A percentile compares a stretch with the other conserved stretches of the same genome.
Conservation (phyloP, 305 asterid species). For the Rubia tinctorum region DNA sequence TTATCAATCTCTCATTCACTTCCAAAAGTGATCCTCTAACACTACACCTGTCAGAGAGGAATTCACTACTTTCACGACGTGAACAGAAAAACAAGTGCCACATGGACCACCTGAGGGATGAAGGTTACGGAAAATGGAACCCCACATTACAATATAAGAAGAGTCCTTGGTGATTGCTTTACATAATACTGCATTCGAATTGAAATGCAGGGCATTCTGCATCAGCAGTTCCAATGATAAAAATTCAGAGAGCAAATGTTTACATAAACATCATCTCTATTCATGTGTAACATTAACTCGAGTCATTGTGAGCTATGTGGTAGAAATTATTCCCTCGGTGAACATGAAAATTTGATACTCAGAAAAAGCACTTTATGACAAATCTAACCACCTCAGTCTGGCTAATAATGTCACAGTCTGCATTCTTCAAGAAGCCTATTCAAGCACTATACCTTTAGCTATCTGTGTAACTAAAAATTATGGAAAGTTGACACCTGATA, state of each 20-base stretch:
- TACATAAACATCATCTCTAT: neutral
- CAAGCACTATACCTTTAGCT: too few species aligned
- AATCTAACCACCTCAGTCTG: too few species aligned
- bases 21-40: constrained; percentile 87
- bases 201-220: constrained; percentile 92
- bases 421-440: too few species aligned
- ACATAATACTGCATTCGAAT: constrained; percentile 78
- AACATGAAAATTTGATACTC: too few species aligned
- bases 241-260: neutral
- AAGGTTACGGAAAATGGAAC: constrained; percentile 19
- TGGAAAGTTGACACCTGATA: too few species aligned
- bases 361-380: too few species aligned
- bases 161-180: constrained; percentile 66
- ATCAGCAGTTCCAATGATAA: constrained; percentile 17
- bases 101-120: neutral
- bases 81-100: constrained; percentile 10
- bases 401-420: too few species aligned
- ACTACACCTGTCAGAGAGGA: constrained; percentile 62
- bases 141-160: constrained; percentile 74
- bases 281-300: neutral
- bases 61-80: neutral
- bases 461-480: too few species aligned
- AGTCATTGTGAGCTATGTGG: neutral
- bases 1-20: constrained; percentile 73
- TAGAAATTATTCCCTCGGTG: too few species aligned